These are phyloP conservation scores for Colletotrichum chrysophilum DNA, from an alignment of 2,329 filamentous ascomycete species.

Conservation along the genomic window DNA sequence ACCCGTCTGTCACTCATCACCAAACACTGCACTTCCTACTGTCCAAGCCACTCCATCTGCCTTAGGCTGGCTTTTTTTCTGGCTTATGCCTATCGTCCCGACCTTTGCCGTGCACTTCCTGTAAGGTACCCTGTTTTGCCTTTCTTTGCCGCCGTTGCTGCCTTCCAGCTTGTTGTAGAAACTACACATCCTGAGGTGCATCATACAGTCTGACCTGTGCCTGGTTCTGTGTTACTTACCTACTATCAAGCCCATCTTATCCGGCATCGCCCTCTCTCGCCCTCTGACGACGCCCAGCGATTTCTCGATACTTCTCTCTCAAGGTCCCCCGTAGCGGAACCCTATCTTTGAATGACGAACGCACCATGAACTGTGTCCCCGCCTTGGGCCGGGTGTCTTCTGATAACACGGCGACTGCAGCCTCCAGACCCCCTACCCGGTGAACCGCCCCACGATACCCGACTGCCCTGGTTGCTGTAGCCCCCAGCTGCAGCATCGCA, in stretches of 20 bases:
- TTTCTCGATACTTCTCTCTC: not conserved
- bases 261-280: not conserved
- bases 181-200: not conserved
- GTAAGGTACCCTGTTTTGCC: not conserved
- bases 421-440: slow-evolving; percentile 11
- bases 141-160: not conserved
- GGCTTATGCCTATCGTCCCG: not conserved
- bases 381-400: slow-evolving; percentile 38
- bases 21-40: not conserved
- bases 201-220: not conserved
- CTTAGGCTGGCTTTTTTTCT: not conserved
- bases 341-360: slow-evolving; percentile 19
- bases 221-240: not conserved
- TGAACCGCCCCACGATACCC: slow-evolving; percentile 16
- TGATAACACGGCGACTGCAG: slow-evolving; percentile 34
- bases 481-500: not conserved
- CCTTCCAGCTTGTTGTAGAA: not conserved
- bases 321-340: not conserved
- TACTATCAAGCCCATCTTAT: not conserved
- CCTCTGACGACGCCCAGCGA: not conserved
- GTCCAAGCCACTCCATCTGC: not conserved
- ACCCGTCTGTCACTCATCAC: slow-evolving; percentile 1
- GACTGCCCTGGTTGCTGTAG: not conserved
- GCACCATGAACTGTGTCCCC: slow-evolving; percentile 37
- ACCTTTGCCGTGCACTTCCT: not conserved